These are phyloP conservation scores for Geranomyces variabilis DNA, from an alignment of 192 early-diverging fungal genomes.

Conservation along the genomic window DNA sequence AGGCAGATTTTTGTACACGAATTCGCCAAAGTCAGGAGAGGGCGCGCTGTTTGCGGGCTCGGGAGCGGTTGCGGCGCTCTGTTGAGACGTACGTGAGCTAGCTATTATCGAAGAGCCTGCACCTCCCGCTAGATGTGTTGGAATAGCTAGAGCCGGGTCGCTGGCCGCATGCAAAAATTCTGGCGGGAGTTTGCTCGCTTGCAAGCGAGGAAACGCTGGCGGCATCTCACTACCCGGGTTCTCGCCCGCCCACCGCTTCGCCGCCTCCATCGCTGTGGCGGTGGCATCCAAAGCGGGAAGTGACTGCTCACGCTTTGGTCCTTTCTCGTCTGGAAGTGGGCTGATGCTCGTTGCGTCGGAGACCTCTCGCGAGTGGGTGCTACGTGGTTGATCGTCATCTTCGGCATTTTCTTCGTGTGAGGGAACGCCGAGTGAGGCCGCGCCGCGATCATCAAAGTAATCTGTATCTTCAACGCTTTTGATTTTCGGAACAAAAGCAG, in stretches of 20 bases:
- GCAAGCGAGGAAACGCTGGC: not conserved
- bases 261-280: not conserved
- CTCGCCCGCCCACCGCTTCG: slow-evolving; percentile 7
- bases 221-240: not conserved
- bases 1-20: slow-evolving; percentile 89
- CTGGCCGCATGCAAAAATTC: not conserved
- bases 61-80: not conserved
- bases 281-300: not conserved
- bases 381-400: not conserved
- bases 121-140: not conserved
- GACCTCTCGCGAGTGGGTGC: not conserved
- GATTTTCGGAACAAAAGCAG: slow-evolving; percentile 81
- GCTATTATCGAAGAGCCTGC: not conserved
- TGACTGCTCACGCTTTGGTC: not conserved
- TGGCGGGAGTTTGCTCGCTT: not conserved
- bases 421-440: slow-evolving; percentile 25
- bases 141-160: not conserved
- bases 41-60: not conserved
- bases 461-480: slow-evolving; percentile 81
- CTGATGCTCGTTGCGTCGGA: not conserved
- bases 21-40: slow-evolving; percentile 79
- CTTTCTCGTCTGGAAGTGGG: not conserved
- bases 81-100: not conserved
- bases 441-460: slow-evolving; percentile 93
- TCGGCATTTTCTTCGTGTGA: slow-evolving; percentile 21